These are phyloP conservation scores for Leccinum subspadiceum DNA, from an alignment of 1,284 basidiomycete species.

Conservation along the genomic window DNA sequence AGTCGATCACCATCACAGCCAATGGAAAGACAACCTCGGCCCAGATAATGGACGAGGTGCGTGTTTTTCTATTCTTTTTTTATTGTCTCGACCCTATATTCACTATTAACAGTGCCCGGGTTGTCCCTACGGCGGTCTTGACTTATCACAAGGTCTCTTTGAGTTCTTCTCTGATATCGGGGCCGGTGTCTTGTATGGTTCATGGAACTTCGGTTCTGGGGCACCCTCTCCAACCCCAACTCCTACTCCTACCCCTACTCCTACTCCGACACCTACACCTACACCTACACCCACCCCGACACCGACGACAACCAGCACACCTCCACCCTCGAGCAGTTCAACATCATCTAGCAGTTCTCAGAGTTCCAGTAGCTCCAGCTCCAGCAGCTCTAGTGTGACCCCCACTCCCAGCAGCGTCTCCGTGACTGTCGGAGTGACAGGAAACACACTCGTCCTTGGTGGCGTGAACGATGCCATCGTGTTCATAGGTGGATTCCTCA, in stretches of 20 bases:
- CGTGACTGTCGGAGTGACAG: conserved; percentile 13
- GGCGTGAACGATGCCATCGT: conserved; percentile 22
- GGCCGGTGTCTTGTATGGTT: conserved; percentile 42
- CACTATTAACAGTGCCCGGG: conserved; percentile 43
- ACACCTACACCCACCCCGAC: conserved; percentile 16
- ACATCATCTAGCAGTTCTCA: conserved; percentile 16
- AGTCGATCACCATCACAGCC: conserved; percentile 54
- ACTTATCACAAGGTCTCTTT: conserved; percentile 51
- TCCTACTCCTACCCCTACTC: conserved; percentile 21
- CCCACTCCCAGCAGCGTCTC: conserved; percentile 14
- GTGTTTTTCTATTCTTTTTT: conserved; percentile 9
- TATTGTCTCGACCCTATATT: background rate
- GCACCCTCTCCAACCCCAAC: conserved; percentile 13
- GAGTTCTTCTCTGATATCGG: conserved; percentile 34
- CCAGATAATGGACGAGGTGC: conserved; percentile 53
- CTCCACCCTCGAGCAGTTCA: conserved; percentile 27
- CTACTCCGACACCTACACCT: conserved; percentile 16
- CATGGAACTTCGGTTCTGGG: conserved; percentile 40
- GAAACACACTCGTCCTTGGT: conserved; percentile 13
- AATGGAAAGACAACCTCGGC: conserved; percentile 52
- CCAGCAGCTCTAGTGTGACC: conserved; percentile 10
- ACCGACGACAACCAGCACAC: conserved; percentile 22
- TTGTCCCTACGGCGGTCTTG: conserved; percentile 40
- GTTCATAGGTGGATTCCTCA: conserved; percentile 22
- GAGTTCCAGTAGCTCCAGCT: conserved; percentile 15